phyloP scores from a whole-genome alignment of 805 yeast species.

The Saturnispora besseyi region DNA sequence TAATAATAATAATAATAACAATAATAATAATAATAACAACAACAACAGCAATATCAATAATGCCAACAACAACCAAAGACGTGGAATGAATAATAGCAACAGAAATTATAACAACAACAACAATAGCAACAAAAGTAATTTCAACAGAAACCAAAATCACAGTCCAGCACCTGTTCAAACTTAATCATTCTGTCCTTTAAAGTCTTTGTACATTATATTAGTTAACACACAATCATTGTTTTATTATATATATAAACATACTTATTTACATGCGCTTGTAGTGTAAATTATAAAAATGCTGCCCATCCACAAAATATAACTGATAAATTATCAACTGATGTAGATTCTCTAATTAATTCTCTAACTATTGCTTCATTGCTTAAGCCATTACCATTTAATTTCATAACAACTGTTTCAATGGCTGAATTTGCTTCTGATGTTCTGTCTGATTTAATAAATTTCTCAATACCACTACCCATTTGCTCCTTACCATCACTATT shows the following conservation, averaged over 20 bases:
- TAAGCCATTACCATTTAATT: constrained; percentile 55
- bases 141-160: constrained; percentile 13
- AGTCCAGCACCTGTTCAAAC: background rate
- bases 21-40: constrained; percentile 15
- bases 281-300: constrained; percentile 44
- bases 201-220: background rate
- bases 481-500: constrained; percentile 11
- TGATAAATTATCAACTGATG: constrained; percentile 57
- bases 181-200: background rate
- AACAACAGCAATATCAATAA: constrained; percentile 8
- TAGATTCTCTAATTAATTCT: constrained; percentile 71
- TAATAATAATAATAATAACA: constrained; percentile 13
- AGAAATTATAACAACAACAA: constrained; percentile 11
- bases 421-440: constrained; percentile 77
- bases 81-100: constrained; percentile 14
- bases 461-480: constrained; percentile 10
- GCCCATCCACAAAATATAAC: constrained; percentile 80
- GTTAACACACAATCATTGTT: background rate
- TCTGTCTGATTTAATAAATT: constrained; percentile 18
- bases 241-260: background rate
- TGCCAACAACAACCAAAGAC: constrained; percentile 16
- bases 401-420: constrained; percentile 58
- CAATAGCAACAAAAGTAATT: constrained; percentile 23
- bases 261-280: background rate
- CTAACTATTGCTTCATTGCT: constrained; percentile 80